These are phyloP conservation scores for Apiotrichum porosum DNA, from an alignment of 1,284 basidiomycete species.

Conservation along the genomic window DNA sequence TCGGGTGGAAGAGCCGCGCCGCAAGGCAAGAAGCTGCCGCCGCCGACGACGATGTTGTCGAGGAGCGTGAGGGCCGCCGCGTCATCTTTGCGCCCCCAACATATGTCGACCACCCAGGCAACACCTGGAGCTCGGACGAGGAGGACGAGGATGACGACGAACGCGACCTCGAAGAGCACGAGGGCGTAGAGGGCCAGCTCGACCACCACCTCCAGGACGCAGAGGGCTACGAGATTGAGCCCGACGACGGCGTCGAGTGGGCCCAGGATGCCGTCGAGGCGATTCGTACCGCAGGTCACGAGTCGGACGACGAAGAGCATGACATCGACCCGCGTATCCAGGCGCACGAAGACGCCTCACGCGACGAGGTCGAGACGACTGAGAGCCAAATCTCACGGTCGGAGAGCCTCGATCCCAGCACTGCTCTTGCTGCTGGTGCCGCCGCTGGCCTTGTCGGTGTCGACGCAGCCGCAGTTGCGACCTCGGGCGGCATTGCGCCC, in stretches of 20 bases:
- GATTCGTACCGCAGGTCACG: conserved; percentile 37
- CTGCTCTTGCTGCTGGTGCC: too few species aligned
- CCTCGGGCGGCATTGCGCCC: not conserved
- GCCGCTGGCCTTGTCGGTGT: not conserved
- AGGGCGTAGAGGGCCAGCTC: conserved; percentile 16
- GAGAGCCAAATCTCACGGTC: too few species aligned
- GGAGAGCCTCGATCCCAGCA: too few species aligned
- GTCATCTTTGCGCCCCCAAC: conserved; percentile 53
- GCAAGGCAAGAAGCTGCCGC: conserved; percentile 9
- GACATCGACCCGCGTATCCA: too few species aligned
- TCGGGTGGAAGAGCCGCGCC: conserved; percentile 26
- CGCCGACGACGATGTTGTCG: conserved; percentile 13
- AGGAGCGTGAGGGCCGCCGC: conserved; percentile 26
- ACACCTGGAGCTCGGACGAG: conserved; percentile 67
- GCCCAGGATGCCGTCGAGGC: conserved; percentile 48
- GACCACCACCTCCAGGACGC: conserved; percentile 8
- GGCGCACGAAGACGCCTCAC: too few species aligned
- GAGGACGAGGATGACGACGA: conserved; percentile 57
- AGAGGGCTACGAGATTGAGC: conserved; percentile 41
- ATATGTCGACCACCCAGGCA: conserved; percentile 53
- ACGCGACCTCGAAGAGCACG: conserved; percentile 37
- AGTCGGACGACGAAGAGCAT: not conserved
- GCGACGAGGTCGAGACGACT: too few species aligned
- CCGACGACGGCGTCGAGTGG: conserved; percentile 54
- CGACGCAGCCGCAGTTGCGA: not conserved